These are phyloP conservation scores for Mycena venus DNA, from an alignment of 768 basidiomycete genomes.

Conservation along the genomic window DNA sequence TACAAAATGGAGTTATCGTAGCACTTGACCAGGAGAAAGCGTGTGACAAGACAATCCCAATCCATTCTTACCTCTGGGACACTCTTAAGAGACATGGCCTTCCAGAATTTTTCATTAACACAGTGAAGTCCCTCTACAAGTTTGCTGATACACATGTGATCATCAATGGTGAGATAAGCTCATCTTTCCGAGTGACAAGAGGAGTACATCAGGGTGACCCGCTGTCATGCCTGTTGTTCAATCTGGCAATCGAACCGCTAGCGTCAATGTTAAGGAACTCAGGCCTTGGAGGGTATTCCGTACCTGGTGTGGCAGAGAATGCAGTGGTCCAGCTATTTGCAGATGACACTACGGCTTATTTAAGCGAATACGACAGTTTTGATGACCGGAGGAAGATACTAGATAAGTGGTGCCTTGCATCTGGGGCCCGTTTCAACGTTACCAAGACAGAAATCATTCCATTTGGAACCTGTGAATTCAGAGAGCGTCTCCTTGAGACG, in stretches of 20 bases:
- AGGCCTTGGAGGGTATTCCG: no score
- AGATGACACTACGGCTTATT: not conserved
- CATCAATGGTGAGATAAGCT: slow-evolving; percentile 39
- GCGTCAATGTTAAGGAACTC: no score
- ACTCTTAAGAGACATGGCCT: not conserved
- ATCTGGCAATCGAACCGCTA: no score
- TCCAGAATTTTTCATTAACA: slow-evolving; percentile 24
- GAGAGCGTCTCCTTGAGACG: not conserved
- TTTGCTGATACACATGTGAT: slow-evolving; percentile 35
- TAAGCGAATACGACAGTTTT: not conserved
- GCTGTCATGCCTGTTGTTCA: slow-evolving; percentile 41
- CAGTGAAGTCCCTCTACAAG: slow-evolving; percentile 5
- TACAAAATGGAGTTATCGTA: slow-evolving; percentile 22
- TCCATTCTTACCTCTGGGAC: not conserved
- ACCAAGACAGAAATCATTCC: not conserved
- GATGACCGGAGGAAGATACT: not conserved
- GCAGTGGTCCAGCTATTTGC: no score
- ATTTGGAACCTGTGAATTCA: not conserved
- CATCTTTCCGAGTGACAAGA: slow-evolving; percentile 28
- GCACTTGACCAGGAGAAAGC: not conserved
- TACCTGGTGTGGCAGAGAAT: no score
- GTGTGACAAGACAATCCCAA: no score
- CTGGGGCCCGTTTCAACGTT: not conserved
- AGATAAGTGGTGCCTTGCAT: not conserved
- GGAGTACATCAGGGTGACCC: slow-evolving; percentile 48